Conservation (phyloP, 441 rosid species). For the Populus hybrid region DNA sequence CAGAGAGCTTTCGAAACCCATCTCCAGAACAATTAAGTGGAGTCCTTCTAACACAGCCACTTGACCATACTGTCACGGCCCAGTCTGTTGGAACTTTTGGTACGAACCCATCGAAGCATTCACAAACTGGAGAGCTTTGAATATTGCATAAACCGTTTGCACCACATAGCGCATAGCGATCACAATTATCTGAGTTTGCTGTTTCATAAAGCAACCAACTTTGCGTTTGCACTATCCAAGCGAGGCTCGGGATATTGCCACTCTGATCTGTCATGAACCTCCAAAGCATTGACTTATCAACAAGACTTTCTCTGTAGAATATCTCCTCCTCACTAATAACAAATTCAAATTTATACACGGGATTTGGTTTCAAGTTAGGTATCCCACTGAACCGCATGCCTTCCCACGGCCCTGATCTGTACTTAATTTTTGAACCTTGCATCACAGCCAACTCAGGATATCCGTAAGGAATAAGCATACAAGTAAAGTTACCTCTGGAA, state of each 20-base stretch:
- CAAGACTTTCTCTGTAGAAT: not conserved
- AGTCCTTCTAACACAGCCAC: constrained; percentile 56
- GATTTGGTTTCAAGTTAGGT: not conserved
- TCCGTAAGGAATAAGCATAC: not conserved
- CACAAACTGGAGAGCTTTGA: too few species aligned
- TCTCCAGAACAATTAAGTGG: not conserved
- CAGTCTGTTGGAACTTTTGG: too few species aligned
- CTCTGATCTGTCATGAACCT: constrained; percentile 13
- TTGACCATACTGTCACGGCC: constrained; percentile 34
- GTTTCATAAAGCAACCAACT: too few species aligned
- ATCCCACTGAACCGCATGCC: not conserved
- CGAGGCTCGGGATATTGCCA: not conserved
- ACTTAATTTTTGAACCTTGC: not conserved
- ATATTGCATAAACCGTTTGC: too few species aligned
- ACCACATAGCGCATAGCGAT: too few species aligned
- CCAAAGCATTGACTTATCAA: not conserved
- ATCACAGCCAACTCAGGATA: not conserved
- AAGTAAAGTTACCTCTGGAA: not conserved
- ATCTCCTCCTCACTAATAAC: not conserved
- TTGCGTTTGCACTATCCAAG: not conserved
- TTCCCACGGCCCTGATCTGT: constrained; percentile 10
- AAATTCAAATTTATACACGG: not conserved
- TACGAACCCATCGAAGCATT: too few species aligned
- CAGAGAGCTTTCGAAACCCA: too few species aligned
- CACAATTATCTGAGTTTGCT: too few species aligned